Base-by-base conservation (phyloP, 257 asterid genomes). In the Anisodus acutangulus region DNA sequence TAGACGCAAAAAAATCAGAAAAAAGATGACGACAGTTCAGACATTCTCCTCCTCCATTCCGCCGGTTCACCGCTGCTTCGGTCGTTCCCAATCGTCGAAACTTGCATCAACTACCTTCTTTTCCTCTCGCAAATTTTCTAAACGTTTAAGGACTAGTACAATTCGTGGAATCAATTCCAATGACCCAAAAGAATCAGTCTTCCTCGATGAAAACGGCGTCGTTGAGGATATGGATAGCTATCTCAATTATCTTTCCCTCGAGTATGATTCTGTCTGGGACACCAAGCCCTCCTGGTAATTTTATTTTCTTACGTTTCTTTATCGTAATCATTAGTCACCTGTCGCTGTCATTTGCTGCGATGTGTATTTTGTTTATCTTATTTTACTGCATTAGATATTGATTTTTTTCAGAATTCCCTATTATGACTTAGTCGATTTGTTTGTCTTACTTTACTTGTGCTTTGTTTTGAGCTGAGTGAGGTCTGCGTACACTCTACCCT, bases 221-320 rank as follows among this genome's bases (percentile, higher is more conserved):
- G 94, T 94, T 5, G 85, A 92, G 55, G 99, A 95, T 90, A 95
- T 95, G 99, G 98, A 95, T 80, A 91, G 89, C n/a, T 95, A 95
- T 86, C 98, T 95, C 85, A 31, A 31, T 31, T 31, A 31, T 31
- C 35, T 31, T 31, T 31, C 35, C 35, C 35, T 31, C 35, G 98
- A 96, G 87, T 96, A 94, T 71, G 98, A 93, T 80, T 92, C 98
- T 70, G 97, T 94, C 83, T 95, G 98, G 98, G 98, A 95, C 89
- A 94, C 98, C 92, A 95, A 95, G 68, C 98, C 98, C 58, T 88
- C 95, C 35, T 95, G 98, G 98, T 93, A 86, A 1, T 57, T 22
- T 58, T 2, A 41, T 69, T 39, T 41, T 15, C 3, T 83, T 41
- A 22, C 26, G 26, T 22, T 22, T 22, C 26, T 22, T 22, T 22